phyloP scores from a whole-genome alignment of 257 asterid genomes.

The Solanum ossicruentum region DNA sequence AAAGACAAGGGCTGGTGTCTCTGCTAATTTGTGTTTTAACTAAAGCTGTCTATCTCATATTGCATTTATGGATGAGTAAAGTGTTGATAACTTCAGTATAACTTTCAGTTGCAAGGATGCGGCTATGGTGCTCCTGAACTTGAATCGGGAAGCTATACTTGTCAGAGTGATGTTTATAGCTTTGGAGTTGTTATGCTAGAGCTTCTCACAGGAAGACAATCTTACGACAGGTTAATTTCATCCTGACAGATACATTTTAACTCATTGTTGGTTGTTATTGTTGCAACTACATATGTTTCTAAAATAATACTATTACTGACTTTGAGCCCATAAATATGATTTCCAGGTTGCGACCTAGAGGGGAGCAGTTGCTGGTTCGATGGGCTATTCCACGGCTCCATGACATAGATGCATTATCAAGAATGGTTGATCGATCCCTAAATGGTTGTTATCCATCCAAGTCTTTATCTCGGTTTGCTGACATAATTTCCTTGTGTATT shows the following conservation, averaged over 20 bases:
- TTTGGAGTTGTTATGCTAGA: conserved; percentile 86
- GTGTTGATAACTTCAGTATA: conserved; percentile 6
- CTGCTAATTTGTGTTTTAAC: neutral
- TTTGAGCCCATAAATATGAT: neutral
- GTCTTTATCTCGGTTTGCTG: conserved; percentile 83
- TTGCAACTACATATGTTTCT: neutral
- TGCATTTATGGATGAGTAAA: neutral
- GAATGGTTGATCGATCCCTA: conserved; percentile 88
- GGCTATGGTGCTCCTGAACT: conserved; percentile 96
- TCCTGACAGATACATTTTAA: neutral
- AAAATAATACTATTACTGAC: neutral
- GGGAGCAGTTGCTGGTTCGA: conserved; percentile 69
- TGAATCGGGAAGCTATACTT: conserved; percentile 60
- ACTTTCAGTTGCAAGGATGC: conserved; percentile 58
- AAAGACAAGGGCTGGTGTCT: neutral
- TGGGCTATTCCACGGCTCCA: conserved; percentile 81
- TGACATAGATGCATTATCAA: conserved; percentile 69
- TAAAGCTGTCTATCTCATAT: neutral
- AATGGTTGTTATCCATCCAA: conserved; percentile 67
- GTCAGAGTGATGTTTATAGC: conserved; percentile 84
- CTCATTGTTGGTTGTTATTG: neutral
- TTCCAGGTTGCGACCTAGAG: conserved; percentile 60
- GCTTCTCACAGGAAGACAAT: conserved; percentile 77
- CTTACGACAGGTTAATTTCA: conserved; percentile 60
- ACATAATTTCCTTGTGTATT: conserved; percentile 73